Evolutionary conservation across 164 flowering plant genomes (phyloP), one percentile per base, ranked within the genome.

Genomic region (Nymphaea thermarum): DNA sequence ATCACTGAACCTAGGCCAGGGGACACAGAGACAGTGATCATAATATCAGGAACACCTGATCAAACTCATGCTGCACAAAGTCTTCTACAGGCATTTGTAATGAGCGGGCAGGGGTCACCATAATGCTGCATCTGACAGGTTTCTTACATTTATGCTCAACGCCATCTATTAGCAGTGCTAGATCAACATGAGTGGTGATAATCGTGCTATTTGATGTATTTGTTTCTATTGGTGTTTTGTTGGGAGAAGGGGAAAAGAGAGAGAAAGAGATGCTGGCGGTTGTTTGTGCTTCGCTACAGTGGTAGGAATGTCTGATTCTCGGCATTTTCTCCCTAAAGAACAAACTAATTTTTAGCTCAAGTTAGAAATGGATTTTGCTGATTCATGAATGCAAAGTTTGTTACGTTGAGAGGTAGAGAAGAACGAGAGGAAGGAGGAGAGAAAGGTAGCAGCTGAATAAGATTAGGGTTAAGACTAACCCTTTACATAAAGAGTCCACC

Each of bases 61-160:
- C 88, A 91, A 79, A 85, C 96, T 11, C 87, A 90, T 79, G 99
- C 99, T 59, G 99, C 99, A 43, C 99, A 94, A 67, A 85, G 91
- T 82, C 96, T 94, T 70, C 92, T 94, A 76, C 99, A 94, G 79
- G 99, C 99, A 62, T 94, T 94, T 84, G 99, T 94, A 16, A 79
- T 88, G 77, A 76, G 82, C 71, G 99, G 83, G 76, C 68, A 79
- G 4, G 83, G 78, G 60, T 71, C 87, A 53, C 66, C 80, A 67
- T 90, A 83, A 88, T 51, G 57, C 57, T 51, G 57, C 57, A 51
- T 51, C 14, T 51, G 57, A 51, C 57, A 51, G 57, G 57, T 51
- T 51, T 51, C 57, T 51, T 51, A 51, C 57, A 15, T 51, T 51
- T 51, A 51, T 51, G 57, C 57, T 51, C 14, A 15, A 51, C 57